These are phyloP conservation scores for Hirschfeldia incana DNA, from an alignment of 345 rosid genomes.

Conservation along the genomic window DNA sequence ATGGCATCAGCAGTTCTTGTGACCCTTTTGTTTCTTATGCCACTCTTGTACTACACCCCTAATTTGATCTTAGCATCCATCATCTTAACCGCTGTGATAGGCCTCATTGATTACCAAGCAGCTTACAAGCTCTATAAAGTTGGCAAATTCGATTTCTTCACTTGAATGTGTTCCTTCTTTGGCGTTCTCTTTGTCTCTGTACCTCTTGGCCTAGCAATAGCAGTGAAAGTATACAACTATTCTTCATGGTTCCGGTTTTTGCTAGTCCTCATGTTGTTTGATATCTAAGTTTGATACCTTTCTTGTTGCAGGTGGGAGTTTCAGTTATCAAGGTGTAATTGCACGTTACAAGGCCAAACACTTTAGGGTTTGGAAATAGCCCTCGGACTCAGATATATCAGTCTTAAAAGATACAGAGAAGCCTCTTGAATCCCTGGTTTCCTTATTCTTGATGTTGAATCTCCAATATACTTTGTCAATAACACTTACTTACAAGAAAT, in stretches of 20 bases:
- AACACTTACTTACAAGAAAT: conserved; percentile 88
- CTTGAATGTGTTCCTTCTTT: conserved; percentile 80
- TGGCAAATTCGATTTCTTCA: conserved; percentile 90
- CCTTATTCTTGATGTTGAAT: conserved; percentile 74
- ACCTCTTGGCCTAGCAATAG: conserved; percentile 81
- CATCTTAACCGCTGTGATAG: conserved; percentile 89
- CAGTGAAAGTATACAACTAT: conserved; percentile 54
- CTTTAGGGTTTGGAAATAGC: conserved; percentile 70
- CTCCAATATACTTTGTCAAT: conserved; percentile 91
- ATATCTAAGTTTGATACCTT: conserved; percentile 55
- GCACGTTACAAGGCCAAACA: conserved; percentile 90
- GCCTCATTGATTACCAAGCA: conserved; percentile 75
- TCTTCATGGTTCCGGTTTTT: neutral
- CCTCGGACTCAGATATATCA: conserved; percentile 77
- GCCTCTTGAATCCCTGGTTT: conserved; percentile 74
- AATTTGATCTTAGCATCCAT: conserved; percentile 82
- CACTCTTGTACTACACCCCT: conserved; percentile 93
- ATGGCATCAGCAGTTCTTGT: conserved; percentile 85
- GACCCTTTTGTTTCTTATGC: conserved; percentile 90
- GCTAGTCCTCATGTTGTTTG: conserved; percentile 33
- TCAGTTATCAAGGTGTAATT: conserved; percentile 82
- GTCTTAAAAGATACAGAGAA: conserved; percentile 62
- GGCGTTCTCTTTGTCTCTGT: no score
- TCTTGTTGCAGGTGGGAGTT: conserved; percentile 77
- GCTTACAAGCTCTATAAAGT: conserved; percentile 78